Evolutionary conservation across 768 basidiomycete species (phyloP), one percentile per base, ranked within the genome.

Genomic region (Naganishia randhawae): DNA sequence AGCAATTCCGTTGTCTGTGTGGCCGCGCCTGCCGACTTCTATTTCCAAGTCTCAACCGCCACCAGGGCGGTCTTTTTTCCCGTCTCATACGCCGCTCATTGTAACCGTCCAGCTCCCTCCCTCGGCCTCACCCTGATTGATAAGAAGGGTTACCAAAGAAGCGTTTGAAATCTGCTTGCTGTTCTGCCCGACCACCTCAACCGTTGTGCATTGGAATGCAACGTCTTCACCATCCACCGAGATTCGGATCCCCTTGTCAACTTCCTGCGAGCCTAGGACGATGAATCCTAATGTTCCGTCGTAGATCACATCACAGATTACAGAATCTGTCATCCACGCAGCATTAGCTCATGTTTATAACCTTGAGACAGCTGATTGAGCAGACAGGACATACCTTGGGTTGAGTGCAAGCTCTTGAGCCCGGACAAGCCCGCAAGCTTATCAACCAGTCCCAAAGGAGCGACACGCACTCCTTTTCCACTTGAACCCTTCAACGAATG

Each of bases 351-450:
- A 50, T 19, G 16, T 8, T 3, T 4, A 48, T 22, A 7, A 48
- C 45, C n/a, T 3, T 3, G 25, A n/a, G n/a, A 4, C 4, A 42
- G 41, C 41, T 19, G 14, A 22, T 11, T 22, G 9, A 37, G 14
- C 10, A 37, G 9, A 16, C 19, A 16, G 32, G 11, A 33, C 54
- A 11, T 35, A 55, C 54, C 54, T 7, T 35, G 33, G 19, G 54
- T 31, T 16, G 51, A 32, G 35, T 33, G 19, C 1, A 55, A 31
- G 33, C 54, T 55, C 33, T 22, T 55, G 8, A 55, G 33, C 8
- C 54, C 33, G 1, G 54, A 55, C 32, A 55, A n/a, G 4, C 35
- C 35, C 0, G 54, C 54, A 55, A 55, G 35, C 54, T 55, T 55
- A 35, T 55, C 54, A 22, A 55, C 54, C 32, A 22, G 19, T 37